Evolutionary conservation across 2,329 filamentous ascomycete species (phyloP).

Genomic region (Fusarium buharicum): DNA sequence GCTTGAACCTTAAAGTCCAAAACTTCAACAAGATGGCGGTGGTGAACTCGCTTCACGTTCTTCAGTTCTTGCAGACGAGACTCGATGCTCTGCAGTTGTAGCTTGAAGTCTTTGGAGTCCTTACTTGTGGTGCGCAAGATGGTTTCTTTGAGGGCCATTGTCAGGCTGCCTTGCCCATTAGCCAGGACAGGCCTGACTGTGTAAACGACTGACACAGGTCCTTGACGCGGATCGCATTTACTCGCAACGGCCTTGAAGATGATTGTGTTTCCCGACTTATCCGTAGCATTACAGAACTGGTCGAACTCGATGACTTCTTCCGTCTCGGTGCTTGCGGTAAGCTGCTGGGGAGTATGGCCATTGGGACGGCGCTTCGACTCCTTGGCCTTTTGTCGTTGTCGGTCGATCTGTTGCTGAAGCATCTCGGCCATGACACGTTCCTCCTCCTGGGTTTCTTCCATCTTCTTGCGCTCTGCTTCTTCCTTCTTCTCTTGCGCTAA

Average conservation of each 20-base stretch:
- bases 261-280: slow-evolving; percentile 70
- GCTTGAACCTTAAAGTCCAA: slow-evolving; percentile 84
- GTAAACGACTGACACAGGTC: slow-evolving; percentile 74
- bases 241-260: slow-evolving; percentile 77
- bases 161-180: slow-evolving; percentile 65
- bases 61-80: slow-evolving; percentile 79
- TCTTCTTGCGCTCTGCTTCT: slow-evolving; percentile 62
- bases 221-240: slow-evolving; percentile 72
- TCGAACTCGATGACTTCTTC: slow-evolving; percentile 69
- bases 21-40: slow-evolving; percentile 81
- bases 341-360: slow-evolving; percentile 43
- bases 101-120: slow-evolving; percentile 74
- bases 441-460: slow-evolving; percentile 72
- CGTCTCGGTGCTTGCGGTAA: slow-evolving; percentile 44
- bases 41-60: slow-evolving; percentile 75
- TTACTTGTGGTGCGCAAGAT: slow-evolving; percentile 66
- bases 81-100: slow-evolving; percentile 80
- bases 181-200: slow-evolving; percentile 75
- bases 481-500: slow-evolving; percentile 67
- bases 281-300: slow-evolving; percentile 70
- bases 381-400: slow-evolving; percentile 71
- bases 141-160: slow-evolving; percentile 79
- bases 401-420: slow-evolving; percentile 76
- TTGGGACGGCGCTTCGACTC: slow-evolving; percentile 69
- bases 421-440: slow-evolving; percentile 75